These are phyloP conservation scores for Solidago caesia DNA, from an alignment of 129 eudicot species.

Conservation along the genomic window DNA sequence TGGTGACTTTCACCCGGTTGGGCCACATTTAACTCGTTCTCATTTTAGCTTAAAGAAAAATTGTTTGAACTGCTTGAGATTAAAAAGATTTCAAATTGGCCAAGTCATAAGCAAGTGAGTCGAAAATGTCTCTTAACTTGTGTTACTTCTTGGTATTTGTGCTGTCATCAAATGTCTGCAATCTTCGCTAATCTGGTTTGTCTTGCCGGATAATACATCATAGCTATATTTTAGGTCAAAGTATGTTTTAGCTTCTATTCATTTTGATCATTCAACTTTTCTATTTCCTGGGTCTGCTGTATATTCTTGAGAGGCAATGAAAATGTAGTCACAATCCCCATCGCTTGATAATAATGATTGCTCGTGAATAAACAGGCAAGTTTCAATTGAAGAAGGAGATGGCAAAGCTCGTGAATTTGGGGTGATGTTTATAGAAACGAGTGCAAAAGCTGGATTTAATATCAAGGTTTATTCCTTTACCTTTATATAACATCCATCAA, in stretches of 20 bases:
- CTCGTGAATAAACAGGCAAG: conserved; percentile 48
- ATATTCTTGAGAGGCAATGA: not conserved
- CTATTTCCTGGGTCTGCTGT: not conserved
- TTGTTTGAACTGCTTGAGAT: too few relatives aligned
- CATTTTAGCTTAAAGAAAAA: too few relatives aligned
- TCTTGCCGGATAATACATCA: conserved; percentile 2
- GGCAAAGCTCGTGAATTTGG: conserved; percentile 16
- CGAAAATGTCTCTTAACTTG: too few relatives aligned
- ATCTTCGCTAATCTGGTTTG: not conserved
- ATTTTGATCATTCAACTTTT: conserved; percentile 3
- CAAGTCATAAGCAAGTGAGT: too few relatives aligned
- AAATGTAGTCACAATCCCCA: not conserved
- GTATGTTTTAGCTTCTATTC: conserved; percentile 7
- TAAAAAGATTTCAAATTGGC: too few relatives aligned
- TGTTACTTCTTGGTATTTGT: too few relatives aligned
- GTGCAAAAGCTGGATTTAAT: conserved; percentile 83
- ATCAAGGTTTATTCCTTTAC: conserved; percentile 34
- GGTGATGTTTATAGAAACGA: conserved; percentile 89
- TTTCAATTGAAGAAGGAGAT: conserved; percentile 29
- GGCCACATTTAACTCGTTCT: too few relatives aligned
- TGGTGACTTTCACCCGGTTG: too few relatives aligned
- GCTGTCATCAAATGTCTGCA: not conserved
- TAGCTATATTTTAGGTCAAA: not conserved
- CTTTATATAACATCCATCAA: not conserved
- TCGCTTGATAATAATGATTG: conserved; percentile 5